Evolutionary conservation across 2,329 filamentous ascomycete species (phyloP).

Genomic region (Calycina herbarum): DNA sequence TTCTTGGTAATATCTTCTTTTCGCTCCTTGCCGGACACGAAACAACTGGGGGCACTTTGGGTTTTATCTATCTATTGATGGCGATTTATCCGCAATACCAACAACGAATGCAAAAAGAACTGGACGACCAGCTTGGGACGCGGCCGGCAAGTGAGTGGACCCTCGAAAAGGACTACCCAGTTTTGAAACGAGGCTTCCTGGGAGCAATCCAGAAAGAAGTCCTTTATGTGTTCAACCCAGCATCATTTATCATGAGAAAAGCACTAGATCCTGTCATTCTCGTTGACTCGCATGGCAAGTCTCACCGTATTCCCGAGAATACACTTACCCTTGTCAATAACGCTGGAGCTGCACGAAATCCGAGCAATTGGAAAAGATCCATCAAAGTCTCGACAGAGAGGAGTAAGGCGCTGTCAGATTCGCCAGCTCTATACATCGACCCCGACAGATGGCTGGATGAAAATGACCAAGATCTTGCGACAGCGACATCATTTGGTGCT

Average conservation of each 20-base stretch:
- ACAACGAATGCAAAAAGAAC: conserved; percentile 10
- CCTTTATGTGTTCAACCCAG: conserved; percentile 10
- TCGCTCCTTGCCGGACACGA: conserved; percentile 12
- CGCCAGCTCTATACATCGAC: conserved; percentile 8
- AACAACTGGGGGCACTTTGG: conserved; percentile 11
- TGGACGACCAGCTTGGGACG: conserved; percentile 8
- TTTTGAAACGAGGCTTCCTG: conserved; percentile 9
- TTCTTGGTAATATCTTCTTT: conserved; percentile 12
- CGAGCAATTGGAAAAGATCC: conserved; percentile 9
- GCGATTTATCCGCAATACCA: conserved; percentile 12
- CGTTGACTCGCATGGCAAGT: conserved; percentile 7
- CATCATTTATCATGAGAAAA: conserved; percentile 11
- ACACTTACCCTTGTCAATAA: conserved; percentile 10
- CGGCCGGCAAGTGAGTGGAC: conserved; percentile 12
- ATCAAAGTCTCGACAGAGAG: conserved; percentile 8
- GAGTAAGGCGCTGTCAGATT: conserved; percentile 3
- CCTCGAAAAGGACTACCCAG: conserved; percentile 9
- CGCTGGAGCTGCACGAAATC: conserved; percentile 7
- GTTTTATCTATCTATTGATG: conserved; percentile 12
- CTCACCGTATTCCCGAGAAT: conserved; percentile 11
- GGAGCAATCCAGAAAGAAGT: conserved; percentile 11
- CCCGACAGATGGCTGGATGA: conserved; percentile 4
- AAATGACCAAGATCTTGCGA: conserved; percentile 1
- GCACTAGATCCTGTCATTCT: conserved; percentile 3
- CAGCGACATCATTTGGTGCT: conserved; percentile 9